Evolutionary conservation across 345 rosid genomes (phyloP).

Genomic region (Citrus medica): DNA sequence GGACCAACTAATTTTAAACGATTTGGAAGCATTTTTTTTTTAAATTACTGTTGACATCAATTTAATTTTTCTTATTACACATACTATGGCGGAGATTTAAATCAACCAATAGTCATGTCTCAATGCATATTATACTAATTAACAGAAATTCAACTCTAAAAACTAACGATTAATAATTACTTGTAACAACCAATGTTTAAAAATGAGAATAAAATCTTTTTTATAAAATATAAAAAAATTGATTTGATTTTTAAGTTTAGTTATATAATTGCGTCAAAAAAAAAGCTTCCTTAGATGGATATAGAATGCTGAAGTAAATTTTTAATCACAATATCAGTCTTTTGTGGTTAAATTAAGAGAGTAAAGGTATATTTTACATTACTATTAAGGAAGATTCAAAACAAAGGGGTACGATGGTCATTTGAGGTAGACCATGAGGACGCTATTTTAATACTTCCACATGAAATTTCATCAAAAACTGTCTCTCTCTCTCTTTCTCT

Average conservation of each 20-base stretch:
- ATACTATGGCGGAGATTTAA: neutral
- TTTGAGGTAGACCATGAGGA: neutral
- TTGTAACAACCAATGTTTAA: too few species aligned
- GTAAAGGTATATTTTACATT: neutral
- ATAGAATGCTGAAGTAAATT: too few species aligned
- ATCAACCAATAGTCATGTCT: neutral
- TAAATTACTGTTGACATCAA: neutral
- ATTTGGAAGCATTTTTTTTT: neutral
- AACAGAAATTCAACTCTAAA: neutral
- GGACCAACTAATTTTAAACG: neutral
- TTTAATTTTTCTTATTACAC: neutral
- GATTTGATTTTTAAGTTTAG: too few species aligned
- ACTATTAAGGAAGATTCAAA: neutral
- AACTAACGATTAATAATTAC: neutral
- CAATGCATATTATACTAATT: neutral
- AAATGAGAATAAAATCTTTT: too few species aligned
- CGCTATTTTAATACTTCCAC: neutral
- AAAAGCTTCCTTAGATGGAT: too few species aligned
- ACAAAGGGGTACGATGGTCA: constrained; percentile 8
- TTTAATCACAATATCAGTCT: too few species aligned
- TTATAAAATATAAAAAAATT: too few species aligned
- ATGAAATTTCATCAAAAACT: neutral
- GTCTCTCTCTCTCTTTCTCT: neutral
- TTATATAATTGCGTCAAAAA: too few species aligned
- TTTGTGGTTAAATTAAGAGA: too few species aligned